These are phyloP conservation scores for Hanseniaspora jakobsenii DNA, from an alignment of 805 yeast species.

Conservation along the genomic window DNA sequence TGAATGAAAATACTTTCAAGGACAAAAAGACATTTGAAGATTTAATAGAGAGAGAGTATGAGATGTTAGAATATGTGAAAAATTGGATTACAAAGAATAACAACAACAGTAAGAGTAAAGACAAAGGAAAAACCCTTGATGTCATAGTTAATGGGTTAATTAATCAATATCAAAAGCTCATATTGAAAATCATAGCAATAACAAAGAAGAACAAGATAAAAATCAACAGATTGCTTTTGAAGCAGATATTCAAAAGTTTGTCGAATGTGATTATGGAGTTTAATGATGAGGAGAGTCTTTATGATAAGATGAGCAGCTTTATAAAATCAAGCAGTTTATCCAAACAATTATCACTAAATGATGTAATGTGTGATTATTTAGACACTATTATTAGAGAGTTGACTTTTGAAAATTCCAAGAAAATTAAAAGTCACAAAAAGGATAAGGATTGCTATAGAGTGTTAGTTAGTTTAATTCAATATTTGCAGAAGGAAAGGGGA, in stretches of 20 bases:
- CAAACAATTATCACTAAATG: constrained; percentile 60
- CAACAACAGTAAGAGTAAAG: background rate
- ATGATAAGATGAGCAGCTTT: constrained; percentile 41
- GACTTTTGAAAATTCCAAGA: constrained; percentile 52
- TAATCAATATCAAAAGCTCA: constrained; percentile 33
- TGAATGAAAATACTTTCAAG: constrained; percentile 32
- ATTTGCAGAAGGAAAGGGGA: constrained; percentile 41
- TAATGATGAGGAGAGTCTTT: constrained; percentile 29
- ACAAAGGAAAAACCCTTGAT: constrained; percentile 4
- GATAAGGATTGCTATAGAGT: too few relatives aligned
- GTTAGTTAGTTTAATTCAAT: constrained; percentile 38
- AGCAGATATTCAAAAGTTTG: constrained; percentile 58
- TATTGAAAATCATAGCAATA: constrained; percentile 19
- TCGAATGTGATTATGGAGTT: constrained; percentile 62
- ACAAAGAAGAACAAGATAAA: constrained; percentile 21
- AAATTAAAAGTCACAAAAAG: too few relatives aligned
- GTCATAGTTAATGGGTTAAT: constrained; percentile 21
- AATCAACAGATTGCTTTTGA: constrained; percentile 21
- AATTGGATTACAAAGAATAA: constrained; percentile 8
- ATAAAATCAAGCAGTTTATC: constrained; percentile 62
- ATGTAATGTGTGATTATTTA: constrained; percentile 74
- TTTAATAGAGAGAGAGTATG: constrained; percentile 3
- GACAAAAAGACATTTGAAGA: background rate
- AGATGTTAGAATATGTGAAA: constrained; percentile 6
- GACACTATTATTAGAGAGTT: constrained; percentile 78